Evolutionary conservation across 345 rosid species (phyloP), one percentile per base, ranked within the genome.

Genomic region (Nasturtium officinale): DNA sequence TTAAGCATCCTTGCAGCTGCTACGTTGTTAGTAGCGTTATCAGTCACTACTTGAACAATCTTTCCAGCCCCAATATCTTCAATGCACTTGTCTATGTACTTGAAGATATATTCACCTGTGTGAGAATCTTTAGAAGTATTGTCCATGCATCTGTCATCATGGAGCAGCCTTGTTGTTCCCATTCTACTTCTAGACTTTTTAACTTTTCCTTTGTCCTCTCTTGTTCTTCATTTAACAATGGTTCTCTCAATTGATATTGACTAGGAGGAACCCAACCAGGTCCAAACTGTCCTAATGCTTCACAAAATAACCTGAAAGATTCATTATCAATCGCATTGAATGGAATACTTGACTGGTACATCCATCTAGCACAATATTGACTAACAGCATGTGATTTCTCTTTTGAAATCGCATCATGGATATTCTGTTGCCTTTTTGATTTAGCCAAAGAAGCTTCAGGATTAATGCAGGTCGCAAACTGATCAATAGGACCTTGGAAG

Each of bases 261-360:
- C 33, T 61, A 1, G 9, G 51, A 23, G 50, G 33, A 3, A 61
- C 3, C 50, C 21, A 61, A 13, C 33, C 13, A 23, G 20, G 66
- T 2, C 50, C 32, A 38, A 38, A 61, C 15, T 61, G 13, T 61
- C 50, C 25, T 2, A 63, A n/a, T 16, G 54, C 26, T 46, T 63
- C 54, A 45, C 37, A 63, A 45, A n/a, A 63, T 16, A 45, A 13
- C n/a, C 23, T 26, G 6, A 63, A 63, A 15, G 5, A 0, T 9
- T 45, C 67, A 26, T 45, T 63, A 9, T 63, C 38, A 63, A 63
- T 63, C 0, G 53, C 54, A 9, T 28, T 28, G 13, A 61, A 40
- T 4, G 54, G 5, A 9, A 63, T 43, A 28, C 25, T 60, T 20
- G 65, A 40, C 13, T 21, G 2, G 12, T 8, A 23, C 6, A 61